Conservation (phyloP, 768 basidiomycete species). For the Suillus americanus region DNA sequence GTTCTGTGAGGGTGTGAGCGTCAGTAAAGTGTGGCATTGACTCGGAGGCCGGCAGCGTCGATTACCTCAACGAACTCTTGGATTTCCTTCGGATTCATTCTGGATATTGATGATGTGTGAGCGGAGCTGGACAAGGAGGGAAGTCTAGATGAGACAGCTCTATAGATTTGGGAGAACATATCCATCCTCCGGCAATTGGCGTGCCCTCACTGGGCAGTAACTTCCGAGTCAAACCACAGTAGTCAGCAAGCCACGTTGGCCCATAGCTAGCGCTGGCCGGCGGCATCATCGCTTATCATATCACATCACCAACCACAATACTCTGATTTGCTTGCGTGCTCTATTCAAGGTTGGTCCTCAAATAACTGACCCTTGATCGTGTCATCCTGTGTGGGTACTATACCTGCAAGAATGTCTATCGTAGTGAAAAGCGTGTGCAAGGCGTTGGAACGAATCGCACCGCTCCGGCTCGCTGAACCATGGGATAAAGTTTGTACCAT, state of each 20-base stretch:
- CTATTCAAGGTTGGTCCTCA: neutral
- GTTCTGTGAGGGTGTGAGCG: neutral
- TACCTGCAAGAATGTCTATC: conserved; percentile 9
- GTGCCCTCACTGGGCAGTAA: neutral
- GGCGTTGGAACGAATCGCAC: conserved; percentile 85
- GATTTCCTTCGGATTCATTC: neutral
- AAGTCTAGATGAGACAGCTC: conserved; percentile 9
- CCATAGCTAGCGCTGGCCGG: too few relatives aligned
- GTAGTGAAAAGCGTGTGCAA: conserved; percentile 49
- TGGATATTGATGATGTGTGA: neutral
- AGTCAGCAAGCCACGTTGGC: too few relatives aligned
- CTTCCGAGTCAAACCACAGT: too few relatives aligned
- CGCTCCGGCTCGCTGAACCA: conserved; percentile 78
- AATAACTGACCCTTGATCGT: neutral
- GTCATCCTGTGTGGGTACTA: neutral
- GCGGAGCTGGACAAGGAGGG: neutral
- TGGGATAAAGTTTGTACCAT: conserved; percentile 87
- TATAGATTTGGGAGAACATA: conserved; percentile 10
- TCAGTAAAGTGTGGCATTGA: neutral
- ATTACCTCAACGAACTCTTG: conserved; percentile 1
- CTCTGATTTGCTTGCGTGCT: neutral
- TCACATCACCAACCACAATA: neutral
- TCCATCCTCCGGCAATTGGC: neutral
- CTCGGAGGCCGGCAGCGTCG: neutral
- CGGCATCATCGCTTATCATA: neutral